Evolutionary conservation across 805 yeast species (phyloP).

Genomic region (Schwanniomyces polymorphus): DNA sequence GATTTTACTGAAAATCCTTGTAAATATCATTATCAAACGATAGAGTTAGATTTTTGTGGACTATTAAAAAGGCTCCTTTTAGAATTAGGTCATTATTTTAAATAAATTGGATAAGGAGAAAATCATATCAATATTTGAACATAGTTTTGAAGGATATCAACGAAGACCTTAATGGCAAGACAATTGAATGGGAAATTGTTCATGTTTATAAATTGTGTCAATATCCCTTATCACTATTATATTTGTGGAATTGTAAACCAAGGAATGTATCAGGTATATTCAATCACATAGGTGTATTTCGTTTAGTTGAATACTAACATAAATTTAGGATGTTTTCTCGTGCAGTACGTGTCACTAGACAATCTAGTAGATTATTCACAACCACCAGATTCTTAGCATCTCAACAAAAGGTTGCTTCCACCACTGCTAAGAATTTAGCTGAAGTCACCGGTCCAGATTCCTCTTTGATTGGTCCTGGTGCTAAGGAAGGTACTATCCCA

Average conservation of each 20-base stretch:
- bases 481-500: constrained; percentile 80
- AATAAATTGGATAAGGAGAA: too few relatives aligned
- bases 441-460: constrained; percentile 76
- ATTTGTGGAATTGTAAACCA: neutral
- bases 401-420: constrained; percentile 36
- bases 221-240: too few relatives aligned
- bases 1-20: neutral
- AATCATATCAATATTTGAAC: too few relatives aligned
- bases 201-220: too few relatives aligned
- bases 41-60: too few relatives aligned
- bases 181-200: too few relatives aligned
- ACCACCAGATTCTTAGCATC: constrained; percentile 28
- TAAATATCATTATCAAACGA: too few relatives aligned
- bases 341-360: constrained; percentile 34
- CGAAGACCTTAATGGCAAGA: too few relatives aligned
- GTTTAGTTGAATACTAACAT: neutral
- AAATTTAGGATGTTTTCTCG: constrained; percentile 33
- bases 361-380: constrained; percentile 32
- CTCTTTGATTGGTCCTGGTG: constrained; percentile 89
- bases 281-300: neutral
- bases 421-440: constrained; percentile 65
- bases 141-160: too few relatives aligned
- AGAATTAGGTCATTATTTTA: too few relatives aligned
- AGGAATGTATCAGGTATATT: neutral
- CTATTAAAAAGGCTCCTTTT: too few relatives aligned